phyloP scores from a whole-genome alignment of 2,329 filamentous ascomycete species.

The Mycosphaerella arachidis region DNA sequence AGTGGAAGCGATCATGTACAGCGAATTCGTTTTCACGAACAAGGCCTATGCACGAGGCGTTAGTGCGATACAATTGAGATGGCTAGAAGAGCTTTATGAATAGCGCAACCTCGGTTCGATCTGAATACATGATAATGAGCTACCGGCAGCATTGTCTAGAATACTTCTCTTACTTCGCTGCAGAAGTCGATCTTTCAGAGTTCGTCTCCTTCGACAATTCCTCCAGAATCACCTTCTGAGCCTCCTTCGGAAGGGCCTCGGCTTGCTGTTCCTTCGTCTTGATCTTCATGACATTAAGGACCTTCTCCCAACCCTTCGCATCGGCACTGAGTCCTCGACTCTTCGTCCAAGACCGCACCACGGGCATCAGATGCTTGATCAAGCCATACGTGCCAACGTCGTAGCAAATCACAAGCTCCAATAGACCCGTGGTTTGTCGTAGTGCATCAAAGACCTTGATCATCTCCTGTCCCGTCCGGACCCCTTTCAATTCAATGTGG shows the following conservation, averaged over 20 bases:
- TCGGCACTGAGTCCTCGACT: no score
- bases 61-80: constrained; percentile 58
- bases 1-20: constrained; percentile 60
- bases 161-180: not conserved
- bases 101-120: not conserved
- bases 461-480: not conserved
- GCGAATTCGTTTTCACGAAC: constrained; percentile 62
- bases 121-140: not conserved
- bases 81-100: constrained; percentile 51
- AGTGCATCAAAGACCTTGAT: not conserved
- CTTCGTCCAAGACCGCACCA: not conserved
- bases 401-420: not conserved
- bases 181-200: no score
- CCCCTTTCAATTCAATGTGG: not conserved
- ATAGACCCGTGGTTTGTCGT: not conserved
- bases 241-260: no score
- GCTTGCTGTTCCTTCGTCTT: no score
- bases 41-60: constrained; percentile 60
- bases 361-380: not conserved
- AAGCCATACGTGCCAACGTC: not conserved
- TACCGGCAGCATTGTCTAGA: not conserved
- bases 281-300: no score
- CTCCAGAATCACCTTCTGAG: no score
- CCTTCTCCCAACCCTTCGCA: no score
- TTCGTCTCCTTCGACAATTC: no score